Conservation (phyloP, 2,329 filamentous ascomycete genomes). For the Ciborinia camelliae region DNA sequence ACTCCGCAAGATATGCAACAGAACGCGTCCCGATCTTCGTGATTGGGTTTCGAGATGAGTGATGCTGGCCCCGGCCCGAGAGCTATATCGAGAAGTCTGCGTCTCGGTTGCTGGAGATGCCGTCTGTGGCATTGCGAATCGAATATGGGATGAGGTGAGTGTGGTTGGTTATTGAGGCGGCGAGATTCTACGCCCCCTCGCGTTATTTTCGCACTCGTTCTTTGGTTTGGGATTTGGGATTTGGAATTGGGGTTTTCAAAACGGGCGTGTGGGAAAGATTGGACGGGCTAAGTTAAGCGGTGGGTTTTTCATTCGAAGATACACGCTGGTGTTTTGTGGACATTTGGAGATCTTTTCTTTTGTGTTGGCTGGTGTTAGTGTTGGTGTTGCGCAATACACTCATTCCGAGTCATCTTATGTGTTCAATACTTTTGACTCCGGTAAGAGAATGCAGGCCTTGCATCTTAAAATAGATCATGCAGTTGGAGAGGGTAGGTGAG, state of each 20-base stretch:
- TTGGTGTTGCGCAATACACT: too few relatives aligned
- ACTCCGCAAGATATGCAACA: conserved; percentile 8
- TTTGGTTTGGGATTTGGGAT: background rate
- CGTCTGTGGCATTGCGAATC: background rate
- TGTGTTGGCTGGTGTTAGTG: background rate
- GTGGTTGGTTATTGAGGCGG: background rate
- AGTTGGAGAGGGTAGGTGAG: background rate
- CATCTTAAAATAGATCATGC: background rate
- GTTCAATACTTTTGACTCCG: too few relatives aligned
- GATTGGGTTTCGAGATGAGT: background rate
- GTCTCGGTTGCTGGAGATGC: background rate
- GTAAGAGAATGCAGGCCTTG: background rate
- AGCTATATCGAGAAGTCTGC: background rate
- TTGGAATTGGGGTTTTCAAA: background rate
- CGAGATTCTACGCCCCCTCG: background rate
- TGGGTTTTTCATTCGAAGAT: background rate
- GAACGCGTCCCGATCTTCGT: background rate
- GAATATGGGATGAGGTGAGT: background rate
- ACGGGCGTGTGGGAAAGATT: too few relatives aligned
- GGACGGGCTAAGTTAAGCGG: background rate
- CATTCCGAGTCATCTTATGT: background rate
- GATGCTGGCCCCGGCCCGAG: too few relatives aligned
- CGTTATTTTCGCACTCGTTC: background rate
- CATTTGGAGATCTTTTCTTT: background rate
- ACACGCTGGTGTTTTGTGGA: background rate